Conservation (phyloP, 148 eudicot genomes). For the Rhododendron ferrugineum region DNA sequence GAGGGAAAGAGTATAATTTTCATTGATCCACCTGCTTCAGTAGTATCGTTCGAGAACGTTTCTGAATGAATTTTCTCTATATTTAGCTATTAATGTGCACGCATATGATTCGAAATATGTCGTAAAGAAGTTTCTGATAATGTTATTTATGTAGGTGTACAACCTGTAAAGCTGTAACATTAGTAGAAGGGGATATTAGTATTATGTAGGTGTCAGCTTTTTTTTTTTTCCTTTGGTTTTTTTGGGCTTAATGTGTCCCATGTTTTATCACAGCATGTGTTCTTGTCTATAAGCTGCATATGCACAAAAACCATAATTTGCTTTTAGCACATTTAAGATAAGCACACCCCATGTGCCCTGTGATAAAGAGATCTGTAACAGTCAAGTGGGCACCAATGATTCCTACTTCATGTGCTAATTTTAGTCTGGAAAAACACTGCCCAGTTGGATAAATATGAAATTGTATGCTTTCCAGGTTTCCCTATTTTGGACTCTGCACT, state of each 20-base stretch:
- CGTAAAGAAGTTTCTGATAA: background rate
- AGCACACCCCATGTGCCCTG: constrained; percentile 1
- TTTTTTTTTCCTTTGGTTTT: constrained; percentile 18
- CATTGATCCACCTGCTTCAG: background rate
- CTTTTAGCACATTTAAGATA: background rate
- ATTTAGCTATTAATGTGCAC: background rate
- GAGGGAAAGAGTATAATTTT: background rate
- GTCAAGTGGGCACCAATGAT: background rate
- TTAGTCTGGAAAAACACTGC: background rate
- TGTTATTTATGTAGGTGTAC: background rate
- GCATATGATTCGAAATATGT: background rate
- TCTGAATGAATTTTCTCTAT: background rate
- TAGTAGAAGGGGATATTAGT: constrained; percentile 12
- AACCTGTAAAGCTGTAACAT: constrained; percentile 7
- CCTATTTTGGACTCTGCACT: background rate
- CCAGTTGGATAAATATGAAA: background rate
- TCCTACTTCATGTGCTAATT: background rate
- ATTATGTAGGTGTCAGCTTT: constrained; percentile 19
- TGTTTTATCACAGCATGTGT: constrained; percentile 23
- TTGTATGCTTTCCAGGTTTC: background rate
- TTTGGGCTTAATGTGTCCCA: constrained; percentile 23
- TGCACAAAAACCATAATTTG: background rate
- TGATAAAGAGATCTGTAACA: background rate
- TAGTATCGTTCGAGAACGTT: background rate
- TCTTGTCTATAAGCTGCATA: constrained; percentile 14